Conservation (phyloP, 176 grass and related monocot species). For the Melocanna baccifera region DNA sequence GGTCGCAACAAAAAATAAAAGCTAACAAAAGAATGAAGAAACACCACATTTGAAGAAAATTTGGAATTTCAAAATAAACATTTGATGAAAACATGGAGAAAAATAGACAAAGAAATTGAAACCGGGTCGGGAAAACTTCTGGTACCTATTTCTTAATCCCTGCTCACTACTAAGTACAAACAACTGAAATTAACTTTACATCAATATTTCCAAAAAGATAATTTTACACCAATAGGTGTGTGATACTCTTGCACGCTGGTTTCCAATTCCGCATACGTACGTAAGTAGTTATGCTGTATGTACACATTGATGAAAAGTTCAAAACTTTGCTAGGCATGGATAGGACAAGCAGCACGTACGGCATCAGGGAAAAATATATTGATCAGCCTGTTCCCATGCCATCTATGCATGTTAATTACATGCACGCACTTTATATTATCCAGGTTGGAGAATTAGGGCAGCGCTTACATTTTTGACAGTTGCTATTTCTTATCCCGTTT, state of each 20-base stretch:
- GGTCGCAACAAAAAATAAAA: no score
- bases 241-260: background rate
- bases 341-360: background rate
- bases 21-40: no score
- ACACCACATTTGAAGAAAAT: no score
- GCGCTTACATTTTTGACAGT: background rate
- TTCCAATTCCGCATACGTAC: background rate
- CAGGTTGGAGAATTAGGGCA: background rate
- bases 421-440: background rate
- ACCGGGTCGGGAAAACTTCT: no score
- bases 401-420: background rate
- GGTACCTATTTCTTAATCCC: background rate
- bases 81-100: no score
- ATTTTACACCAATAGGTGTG: background rate
- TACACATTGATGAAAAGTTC: background rate
- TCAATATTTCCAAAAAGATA: background rate
- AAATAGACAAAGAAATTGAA: no score
- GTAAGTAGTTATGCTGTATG: background rate
- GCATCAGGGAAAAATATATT: background rate
- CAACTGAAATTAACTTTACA: background rate
- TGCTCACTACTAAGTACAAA: background rate
- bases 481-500: background rate
- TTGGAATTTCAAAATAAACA: no score
- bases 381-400: background rate
- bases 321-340: background rate